These are phyloP conservation scores for Phanerochaete sordida DNA, from an alignment of 768 basidiomycete genomes.

Conservation along the genomic window DNA sequence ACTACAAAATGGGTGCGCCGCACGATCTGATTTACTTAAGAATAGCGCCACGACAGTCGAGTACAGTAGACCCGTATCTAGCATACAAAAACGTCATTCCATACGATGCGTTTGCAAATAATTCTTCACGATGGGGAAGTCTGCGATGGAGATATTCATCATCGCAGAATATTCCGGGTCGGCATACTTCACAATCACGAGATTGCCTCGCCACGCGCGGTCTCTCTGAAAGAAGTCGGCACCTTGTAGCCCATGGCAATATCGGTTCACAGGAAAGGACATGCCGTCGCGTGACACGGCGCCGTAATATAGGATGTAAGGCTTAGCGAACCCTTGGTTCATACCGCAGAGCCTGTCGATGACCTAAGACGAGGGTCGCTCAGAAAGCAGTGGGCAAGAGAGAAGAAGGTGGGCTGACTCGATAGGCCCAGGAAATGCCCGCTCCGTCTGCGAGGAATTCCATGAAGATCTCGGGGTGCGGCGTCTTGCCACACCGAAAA, in stretches of 20 bases:
- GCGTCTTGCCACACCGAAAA: constrained; percentile 54
- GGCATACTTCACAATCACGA: constrained; percentile 69
- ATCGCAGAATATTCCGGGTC: constrained; percentile 46
- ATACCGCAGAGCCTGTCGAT: constrained; percentile 77
- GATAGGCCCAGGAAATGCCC: constrained; percentile 69
- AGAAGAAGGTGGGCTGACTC: constrained; percentile 39
- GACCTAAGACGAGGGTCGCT: constrained; percentile 41
- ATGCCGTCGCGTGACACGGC: constrained; percentile 72
- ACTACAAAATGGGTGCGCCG: no score
- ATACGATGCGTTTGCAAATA: constrained; percentile 67
- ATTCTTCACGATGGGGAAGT: constrained; percentile 79
- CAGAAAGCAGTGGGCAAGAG: background rate
- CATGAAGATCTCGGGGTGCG: constrained; percentile 84
- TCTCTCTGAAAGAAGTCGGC: constrained; percentile 49
- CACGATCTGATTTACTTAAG: no score
- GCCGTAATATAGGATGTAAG: constrained; percentile 82
- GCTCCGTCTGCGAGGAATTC: constrained; percentile 77
- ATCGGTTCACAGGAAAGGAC: constrained; percentile 79
- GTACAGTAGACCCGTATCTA: no score
- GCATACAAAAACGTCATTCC: constrained; percentile 39
- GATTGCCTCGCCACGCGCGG: constrained; percentile 75
- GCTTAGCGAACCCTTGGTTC: constrained; percentile 72
- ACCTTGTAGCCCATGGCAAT: constrained; percentile 72
- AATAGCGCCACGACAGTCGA: no score
- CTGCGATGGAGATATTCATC: constrained; percentile 77